phyloP scores from a whole-genome alignment of 2,329 filamentous ascomycete species.

The Alternaria ventricosa region DNA sequence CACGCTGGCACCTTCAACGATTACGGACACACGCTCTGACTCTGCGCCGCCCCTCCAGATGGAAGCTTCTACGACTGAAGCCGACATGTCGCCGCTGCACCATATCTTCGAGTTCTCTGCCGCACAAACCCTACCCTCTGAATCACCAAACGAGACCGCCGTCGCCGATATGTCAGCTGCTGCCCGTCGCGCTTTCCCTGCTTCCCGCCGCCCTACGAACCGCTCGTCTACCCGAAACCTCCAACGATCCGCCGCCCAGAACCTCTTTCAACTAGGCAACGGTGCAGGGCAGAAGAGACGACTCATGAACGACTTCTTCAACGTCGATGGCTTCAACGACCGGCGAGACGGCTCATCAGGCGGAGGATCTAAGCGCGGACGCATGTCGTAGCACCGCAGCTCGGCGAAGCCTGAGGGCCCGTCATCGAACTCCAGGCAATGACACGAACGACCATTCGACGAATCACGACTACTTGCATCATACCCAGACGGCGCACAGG shows the following conservation, averaged over 20 bases:
- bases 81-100: conserved; percentile 40
- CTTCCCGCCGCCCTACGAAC: conserved; percentile 41
- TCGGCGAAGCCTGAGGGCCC: not conserved
- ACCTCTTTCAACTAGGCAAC: conserved; percentile 60
- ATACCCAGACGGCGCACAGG: conserved; percentile 28
- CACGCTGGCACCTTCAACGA: conserved; percentile 24
- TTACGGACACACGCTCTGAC: conserved; percentile 32
- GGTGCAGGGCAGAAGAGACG: conserved; percentile 75
- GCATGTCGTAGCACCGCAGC: conserved; percentile 36
- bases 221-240: conserved; percentile 45
- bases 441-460: conserved; percentile 10
- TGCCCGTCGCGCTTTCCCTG: conserved; percentile 41
- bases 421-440: not conserved
- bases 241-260: conserved; percentile 41
- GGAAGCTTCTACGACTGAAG: conserved; percentile 38
- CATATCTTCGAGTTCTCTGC: conserved; percentile 73
- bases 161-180: conserved; percentile 35
- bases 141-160: conserved; percentile 44
- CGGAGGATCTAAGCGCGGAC: conserved; percentile 49
- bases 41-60: conserved; percentile 49
- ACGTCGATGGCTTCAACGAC: conserved; percentile 67
- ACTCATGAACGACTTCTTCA: conserved; percentile 77
- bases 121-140: conserved; percentile 63
- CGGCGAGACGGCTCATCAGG: conserved; percentile 60
- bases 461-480: conserved; percentile 28